A percentile compares a stretch with the other conserved stretches of the same genome.
Conservation (phyloP, 2,329 filamentous ascomycete species). For the Plenodomus biglobosus region DNA sequence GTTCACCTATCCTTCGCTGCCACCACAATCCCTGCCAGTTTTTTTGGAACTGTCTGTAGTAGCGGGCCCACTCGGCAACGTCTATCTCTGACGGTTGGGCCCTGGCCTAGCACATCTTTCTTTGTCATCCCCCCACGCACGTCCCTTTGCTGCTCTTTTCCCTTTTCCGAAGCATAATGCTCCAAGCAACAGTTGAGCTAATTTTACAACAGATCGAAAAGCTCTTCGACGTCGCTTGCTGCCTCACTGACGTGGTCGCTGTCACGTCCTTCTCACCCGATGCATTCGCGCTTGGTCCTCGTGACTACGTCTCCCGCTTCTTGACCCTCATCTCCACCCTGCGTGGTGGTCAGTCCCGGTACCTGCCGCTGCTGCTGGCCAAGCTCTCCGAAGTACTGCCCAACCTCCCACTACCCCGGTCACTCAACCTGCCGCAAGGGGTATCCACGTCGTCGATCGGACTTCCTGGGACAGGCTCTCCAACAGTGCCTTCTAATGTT, state of each 20-base stretch:
- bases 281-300: slow-evolving; percentile 60
- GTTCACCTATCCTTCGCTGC: too few relatives aligned
- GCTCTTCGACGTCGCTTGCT: slow-evolving; percentile 73
- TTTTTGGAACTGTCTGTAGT: slow-evolving; percentile 24
- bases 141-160: slow-evolving; percentile 16
- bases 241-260: slow-evolving; percentile 72
- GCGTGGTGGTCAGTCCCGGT: slow-evolving; percentile 74
- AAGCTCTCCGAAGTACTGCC: slow-evolving; percentile 75
- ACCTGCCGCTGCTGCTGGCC: slow-evolving; percentile 72
- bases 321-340: slow-evolving; percentile 68
- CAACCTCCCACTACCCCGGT: slow-evolving; percentile 42
- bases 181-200: slow-evolving; percentile 21
- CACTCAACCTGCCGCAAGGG: slow-evolving; percentile 35
- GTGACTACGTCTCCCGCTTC: slow-evolving; percentile 70
- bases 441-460: slow-evolving; percentile 32
- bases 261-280: slow-evolving; percentile 58
- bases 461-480: slow-evolving; percentile 25
- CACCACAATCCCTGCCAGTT: too few relatives aligned
- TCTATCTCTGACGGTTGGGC: slow-evolving; percentile 32
- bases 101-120: slow-evolving; percentile 18
- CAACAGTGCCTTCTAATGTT: slow-evolving; percentile 34
- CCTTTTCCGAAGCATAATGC: slow-evolving; percentile 10
- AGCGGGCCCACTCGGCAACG: slow-evolving; percentile 26
- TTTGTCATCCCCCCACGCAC: slow-evolving; percentile 20
- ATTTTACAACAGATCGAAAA: slow-evolving; percentile 66